phyloP scores from a whole-genome alignment of 202 grass and related monocot species.

The Schoenoplectus tabernaemontani region DNA sequence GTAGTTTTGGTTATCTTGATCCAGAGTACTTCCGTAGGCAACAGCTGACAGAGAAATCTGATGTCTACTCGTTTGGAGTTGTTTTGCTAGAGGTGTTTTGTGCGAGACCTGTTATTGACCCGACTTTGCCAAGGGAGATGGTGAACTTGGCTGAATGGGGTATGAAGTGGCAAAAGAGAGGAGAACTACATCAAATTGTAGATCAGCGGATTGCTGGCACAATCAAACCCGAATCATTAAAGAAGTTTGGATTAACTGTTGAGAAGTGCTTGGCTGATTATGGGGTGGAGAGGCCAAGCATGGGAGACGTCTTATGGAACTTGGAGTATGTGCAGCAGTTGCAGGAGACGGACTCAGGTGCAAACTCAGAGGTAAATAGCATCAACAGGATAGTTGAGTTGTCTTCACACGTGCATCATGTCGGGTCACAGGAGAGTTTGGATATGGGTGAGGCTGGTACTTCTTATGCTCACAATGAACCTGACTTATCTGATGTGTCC shows the following conservation, averaged over 20 bases:
- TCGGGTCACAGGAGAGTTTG: conserved; percentile 32
- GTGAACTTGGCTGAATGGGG: conserved; percentile 95
- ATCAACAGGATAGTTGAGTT: conserved; percentile 63
- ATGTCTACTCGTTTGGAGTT: conserved; percentile 91
- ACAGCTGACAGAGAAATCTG: conserved; percentile 90
- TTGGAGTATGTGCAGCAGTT: conserved; percentile 88
- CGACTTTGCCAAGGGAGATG: conserved; percentile 79
- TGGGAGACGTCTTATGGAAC: conserved; percentile 94
- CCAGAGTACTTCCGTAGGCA: conserved; percentile 90
- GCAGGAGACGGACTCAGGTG: conserved; percentile 47
- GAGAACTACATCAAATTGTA: conserved; percentile 76
- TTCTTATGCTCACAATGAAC: conserved; percentile 25
- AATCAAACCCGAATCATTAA: conserved; percentile 70
- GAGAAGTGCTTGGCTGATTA: conserved; percentile 91
- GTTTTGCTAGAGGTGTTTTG: conserved; percentile 90
- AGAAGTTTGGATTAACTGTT: conserved; percentile 82
- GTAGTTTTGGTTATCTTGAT: conserved; percentile 96
- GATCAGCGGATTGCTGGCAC: conserved; percentile 54
- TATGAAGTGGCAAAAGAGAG: conserved; percentile 84
- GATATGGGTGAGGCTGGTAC: conserved; percentile 35
- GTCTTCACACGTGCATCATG: conserved; percentile 41
- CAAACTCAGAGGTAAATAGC: conserved; percentile 64
- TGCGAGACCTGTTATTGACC: conserved; percentile 88
- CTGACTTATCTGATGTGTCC: conserved; percentile 58
- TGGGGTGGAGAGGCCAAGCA: conserved; percentile 69